These are phyloP conservation scores for Scortechinia acanthostroma DNA, from an alignment of 2,329 filamentous ascomycete species.

Conservation along the genomic window DNA sequence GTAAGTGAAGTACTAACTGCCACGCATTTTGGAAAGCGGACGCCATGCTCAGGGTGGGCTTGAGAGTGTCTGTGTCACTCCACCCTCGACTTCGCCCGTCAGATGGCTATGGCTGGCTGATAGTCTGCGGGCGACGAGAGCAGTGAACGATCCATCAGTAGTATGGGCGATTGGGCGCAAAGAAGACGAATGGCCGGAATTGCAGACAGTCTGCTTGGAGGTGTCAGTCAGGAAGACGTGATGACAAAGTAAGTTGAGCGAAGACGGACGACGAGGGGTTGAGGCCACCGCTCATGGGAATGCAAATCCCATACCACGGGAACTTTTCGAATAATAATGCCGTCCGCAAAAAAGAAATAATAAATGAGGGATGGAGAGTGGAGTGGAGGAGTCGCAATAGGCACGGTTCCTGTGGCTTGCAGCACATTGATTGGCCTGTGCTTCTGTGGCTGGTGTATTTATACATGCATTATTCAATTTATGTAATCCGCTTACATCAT, in stretches of 20 bases:
- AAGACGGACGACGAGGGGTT: background rate
- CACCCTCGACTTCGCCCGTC: background rate
- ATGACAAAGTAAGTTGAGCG: background rate
- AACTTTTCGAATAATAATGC: conserved; percentile 1
- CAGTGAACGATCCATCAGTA: conserved; percentile 1
- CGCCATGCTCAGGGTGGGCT: conserved; percentile 2
- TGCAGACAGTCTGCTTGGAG: too few relatives aligned
- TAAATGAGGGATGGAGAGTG: too few relatives aligned
- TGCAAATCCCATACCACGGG: background rate
- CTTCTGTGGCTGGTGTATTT: too few relatives aligned
- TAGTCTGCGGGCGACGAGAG: background rate
- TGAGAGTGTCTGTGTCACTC: background rate
- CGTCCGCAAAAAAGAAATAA: too few relatives aligned
- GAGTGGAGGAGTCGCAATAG: too few relatives aligned
- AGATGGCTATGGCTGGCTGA: background rate
- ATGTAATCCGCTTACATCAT: too few relatives aligned
- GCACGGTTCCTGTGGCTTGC: too few relatives aligned
- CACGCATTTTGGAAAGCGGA: background rate
- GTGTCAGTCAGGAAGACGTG: too few relatives aligned
- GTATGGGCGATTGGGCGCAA: too few relatives aligned
- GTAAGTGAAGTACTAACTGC: background rate
- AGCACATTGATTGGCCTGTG: too few relatives aligned
- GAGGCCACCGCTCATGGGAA: background rate
- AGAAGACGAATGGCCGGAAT: too few relatives aligned
- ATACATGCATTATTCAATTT: too few relatives aligned